Base-by-base conservation (phyloP, 1,284 basidiomycete genomes). In the Cryptococcus sp. region DNA sequence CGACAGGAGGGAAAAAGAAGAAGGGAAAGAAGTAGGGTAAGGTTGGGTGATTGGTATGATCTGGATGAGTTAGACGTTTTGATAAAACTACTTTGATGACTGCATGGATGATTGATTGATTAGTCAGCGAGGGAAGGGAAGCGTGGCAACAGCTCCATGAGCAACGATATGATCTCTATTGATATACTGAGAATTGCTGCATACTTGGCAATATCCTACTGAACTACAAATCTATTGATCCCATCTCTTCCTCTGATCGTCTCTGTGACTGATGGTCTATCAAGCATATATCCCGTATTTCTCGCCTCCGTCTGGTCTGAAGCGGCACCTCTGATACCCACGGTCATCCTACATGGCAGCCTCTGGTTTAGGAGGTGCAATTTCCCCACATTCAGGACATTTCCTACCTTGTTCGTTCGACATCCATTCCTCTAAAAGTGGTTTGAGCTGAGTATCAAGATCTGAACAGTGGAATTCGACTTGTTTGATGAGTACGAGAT, bases 371-470 rank as follows among this genome's bases (percentile, higher is more conserved):
- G 73, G 57, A 30, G 74, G 71, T 0, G 89, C 89, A 3, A 87
- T 79, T 31, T 77, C 75, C 2, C 87, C 87, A 68, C 91, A 94
- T 54, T 78, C 78, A 11, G 79, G 78, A 71, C 91, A 94, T 56
- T 78, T 85, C 52, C 91, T 81, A 54, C 85, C 69, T 11, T 81
- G 80, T 58, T 83, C 82, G 63, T 83, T 79, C 14, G 68, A 61
- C 72, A 80, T 80, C 90, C 90, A 94, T 50, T 82, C 78, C 62
- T 89, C 80, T 59, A 98, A 97, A 54, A 94, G 81, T 0, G 92
- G 90, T 79, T 96, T 96, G 59, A 98, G 82, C 78, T 98, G 93
- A 4, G 88, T 89, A 46, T 93, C 94, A 37, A 98, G 83, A 72
- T 98, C 90, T 0, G 86, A 88, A 66, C 90, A 89, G 72, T 94